Conservation (phyloP, 2,329 filamentous ascomycete species). For the Penicillium sp. region DNA sequence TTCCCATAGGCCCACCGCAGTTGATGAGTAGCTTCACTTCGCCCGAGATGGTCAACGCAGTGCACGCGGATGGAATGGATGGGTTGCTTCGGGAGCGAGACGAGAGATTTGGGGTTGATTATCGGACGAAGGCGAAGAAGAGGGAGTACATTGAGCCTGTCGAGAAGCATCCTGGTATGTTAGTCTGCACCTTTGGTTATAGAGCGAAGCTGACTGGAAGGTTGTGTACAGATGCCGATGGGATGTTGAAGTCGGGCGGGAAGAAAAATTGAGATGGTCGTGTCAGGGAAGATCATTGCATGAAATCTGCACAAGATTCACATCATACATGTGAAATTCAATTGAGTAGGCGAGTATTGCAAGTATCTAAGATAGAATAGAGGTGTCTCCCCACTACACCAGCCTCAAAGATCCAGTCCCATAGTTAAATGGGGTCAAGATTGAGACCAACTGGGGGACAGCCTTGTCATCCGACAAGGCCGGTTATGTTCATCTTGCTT, state of each 20-base stretch:
- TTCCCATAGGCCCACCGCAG: conserved; percentile 63
- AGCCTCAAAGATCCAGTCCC: conserved; percentile 45
- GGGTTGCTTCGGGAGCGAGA: conserved; percentile 55
- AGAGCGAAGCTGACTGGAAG: conserved; percentile 7
- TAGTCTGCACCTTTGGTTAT: conserved; percentile 2
- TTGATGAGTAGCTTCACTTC: conserved; percentile 63
- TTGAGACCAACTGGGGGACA: conserved; percentile 42
- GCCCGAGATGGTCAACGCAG: conserved; percentile 29
- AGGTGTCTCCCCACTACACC: conserved; percentile 49
- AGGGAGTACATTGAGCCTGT: conserved; percentile 52
- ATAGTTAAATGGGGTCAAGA: conserved; percentile 51
- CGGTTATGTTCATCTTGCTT: conserved; percentile 54
- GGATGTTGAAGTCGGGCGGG: conserved; percentile 18
- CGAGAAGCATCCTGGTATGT: conserved; percentile 40
- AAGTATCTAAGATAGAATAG: conserved; percentile 8
- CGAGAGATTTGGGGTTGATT: conserved; percentile 56
- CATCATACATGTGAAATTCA: neutral
- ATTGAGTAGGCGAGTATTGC: neutral
- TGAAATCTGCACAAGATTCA: neutral
- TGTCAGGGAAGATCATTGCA: neutral
- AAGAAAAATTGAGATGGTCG: neutral
- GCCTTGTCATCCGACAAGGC: conserved; percentile 28
- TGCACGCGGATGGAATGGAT: conserved; percentile 32
- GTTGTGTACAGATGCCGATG: conserved; percentile 36
- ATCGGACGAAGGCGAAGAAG: conserved; percentile 54